Percentiles rank a stretch among this genome's conserved stretches.
Conservation (phyloP, 345 rosid genomes). For the Rhodomyrtus tomentosa region DNA sequence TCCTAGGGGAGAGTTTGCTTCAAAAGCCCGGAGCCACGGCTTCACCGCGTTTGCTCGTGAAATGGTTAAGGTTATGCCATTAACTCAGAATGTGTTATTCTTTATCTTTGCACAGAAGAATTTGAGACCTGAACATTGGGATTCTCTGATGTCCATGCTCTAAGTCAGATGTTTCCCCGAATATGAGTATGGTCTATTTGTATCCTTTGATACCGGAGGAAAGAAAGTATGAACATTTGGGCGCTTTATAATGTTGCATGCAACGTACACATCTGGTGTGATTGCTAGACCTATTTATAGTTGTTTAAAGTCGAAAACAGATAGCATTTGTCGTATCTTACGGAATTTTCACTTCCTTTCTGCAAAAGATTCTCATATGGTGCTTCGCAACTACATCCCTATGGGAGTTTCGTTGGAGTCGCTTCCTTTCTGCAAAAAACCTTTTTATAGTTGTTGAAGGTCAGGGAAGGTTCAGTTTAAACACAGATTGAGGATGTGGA, state of each 20-base stretch:
- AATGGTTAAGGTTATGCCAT: conserved; percentile 57
- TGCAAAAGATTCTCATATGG: neutral
- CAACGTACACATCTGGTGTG: neutral
- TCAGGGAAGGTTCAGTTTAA: too few species aligned
- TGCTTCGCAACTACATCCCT: neutral
- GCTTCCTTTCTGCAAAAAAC: too few species aligned
- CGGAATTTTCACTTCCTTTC: neutral
- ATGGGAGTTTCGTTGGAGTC: neutral
- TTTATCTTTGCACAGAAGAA: neutral
- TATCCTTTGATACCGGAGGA: neutral
- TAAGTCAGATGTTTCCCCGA: neutral
- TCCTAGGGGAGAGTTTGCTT: conserved; percentile 80
- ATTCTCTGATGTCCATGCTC: neutral
- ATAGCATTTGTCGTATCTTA: neutral
- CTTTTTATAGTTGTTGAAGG: too few species aligned
- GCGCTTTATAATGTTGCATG: neutral
- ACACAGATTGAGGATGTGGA: too few species aligned
- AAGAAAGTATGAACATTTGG: neutral
- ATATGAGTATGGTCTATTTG: neutral
- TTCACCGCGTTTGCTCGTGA: conserved; percentile 72
- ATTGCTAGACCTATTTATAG: neutral
- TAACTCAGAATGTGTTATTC: neutral
- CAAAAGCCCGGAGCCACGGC: conserved; percentile 77
- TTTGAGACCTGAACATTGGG: neutral
- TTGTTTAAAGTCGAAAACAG: neutral